Base-by-base conservation (phyloP, 306 rosid genomes). In the Quercus wislizeni region DNA sequence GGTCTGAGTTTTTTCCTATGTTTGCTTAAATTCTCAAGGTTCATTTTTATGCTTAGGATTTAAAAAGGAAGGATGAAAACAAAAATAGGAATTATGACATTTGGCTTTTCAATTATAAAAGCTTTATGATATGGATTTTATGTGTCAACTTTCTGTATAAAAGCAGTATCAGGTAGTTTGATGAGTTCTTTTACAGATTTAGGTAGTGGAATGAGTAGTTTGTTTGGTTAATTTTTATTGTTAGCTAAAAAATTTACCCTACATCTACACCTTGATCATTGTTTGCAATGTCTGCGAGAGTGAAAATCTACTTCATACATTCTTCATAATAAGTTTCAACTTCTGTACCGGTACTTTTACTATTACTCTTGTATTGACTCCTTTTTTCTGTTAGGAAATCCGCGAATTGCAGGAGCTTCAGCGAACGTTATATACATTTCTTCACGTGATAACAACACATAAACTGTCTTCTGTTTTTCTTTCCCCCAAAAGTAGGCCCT, bases 371-470 rank as follows among this genome's bases (percentile, higher is more conserved):
- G 79, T 67, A 69, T 78, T 71, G 54, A 78, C 81, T 83, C 21
- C 31, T 64, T 30, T 65, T 59, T 57, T 67, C 65, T 61, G 83
- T 82, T 65, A 95, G 99, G 99, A 95, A 90, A 85, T 92, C 80
- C 96, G 98, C 49, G 99, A 95, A 79, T 83, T 95, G 86, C 98
- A 91, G 87, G 99, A 95, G 85, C 98, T 95, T 84, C 99, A 92
- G 76, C 90, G 87, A 69, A 89, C 87, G 68, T 85, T 95, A 62
- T 90, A 86, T 85, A 90, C 98, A 35, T 95, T 95, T 91, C 98
- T 95, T 57, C 97, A 95, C 58, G 98, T 93, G 88, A 90, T 95
- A 72, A 52, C 93, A 41, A 82, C 94, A 23, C 98, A 92, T 70
- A 90, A 89, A 69, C 87, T 95, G 64, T 95, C 99, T 76, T 83